These are phyloP conservation scores for Solanum arcanum DNA, from an alignment of 257 asterid species.

Conservation along the genomic window DNA sequence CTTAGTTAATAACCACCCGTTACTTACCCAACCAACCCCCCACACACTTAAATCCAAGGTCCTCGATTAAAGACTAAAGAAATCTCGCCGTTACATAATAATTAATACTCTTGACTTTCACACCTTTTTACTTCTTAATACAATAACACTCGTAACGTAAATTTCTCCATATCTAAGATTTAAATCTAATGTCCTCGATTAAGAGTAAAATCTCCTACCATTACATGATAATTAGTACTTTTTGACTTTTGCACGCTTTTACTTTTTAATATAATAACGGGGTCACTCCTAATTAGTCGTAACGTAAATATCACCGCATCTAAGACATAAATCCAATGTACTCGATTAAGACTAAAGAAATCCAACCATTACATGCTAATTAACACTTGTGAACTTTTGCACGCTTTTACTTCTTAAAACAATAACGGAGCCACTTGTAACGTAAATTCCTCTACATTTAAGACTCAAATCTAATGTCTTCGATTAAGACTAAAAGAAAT, in stretches of 20 bases:
- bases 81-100: neutral
- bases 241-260: neutral
- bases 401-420: neutral
- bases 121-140: neutral
- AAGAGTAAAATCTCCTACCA: neutral
- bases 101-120: too few species aligned
- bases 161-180: neutral
- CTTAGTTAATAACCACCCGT: too few species aligned
- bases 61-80: neutral
- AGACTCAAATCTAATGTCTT: neutral
- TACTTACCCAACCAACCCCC: too few species aligned
- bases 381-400: neutral
- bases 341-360: neutral
- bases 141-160: neutral
- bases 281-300: neutral
- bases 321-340: neutral
- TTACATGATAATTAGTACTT: neutral
- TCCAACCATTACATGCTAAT: neutral
- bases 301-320: neutral
- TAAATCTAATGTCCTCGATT: neutral
- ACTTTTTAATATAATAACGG: too few species aligned
- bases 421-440: neutral
- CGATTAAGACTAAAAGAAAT: too few species aligned
- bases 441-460: neutral
- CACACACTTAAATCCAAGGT: neutral